Percentiles rank a stretch among this genome's conserved stretches.
Evolutionary conservation across 495 filamentous ascomycete genomes (phyloP).

Genomic region (Hypoxylon lienhwacheense): DNA sequence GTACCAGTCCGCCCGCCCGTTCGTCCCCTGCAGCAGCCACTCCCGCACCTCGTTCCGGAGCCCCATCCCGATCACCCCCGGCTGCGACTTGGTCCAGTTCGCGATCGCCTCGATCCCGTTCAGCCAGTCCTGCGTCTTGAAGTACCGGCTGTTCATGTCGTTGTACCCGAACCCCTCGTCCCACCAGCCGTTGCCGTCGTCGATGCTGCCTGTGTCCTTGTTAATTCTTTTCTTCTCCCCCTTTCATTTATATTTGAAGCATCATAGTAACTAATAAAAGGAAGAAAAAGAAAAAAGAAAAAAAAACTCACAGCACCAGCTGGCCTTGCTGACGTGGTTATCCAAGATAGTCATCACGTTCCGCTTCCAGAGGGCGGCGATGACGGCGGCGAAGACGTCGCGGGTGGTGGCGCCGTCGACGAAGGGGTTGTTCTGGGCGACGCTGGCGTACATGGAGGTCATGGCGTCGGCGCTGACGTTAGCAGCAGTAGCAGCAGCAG

Average conservation of each 20-base stretch:
- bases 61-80: conserved; percentile 50
- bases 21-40: conserved; percentile 45
- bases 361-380: conserved; percentile 45
- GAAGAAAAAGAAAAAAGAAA: not conserved
- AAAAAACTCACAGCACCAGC: conserved; percentile 52
- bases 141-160: conserved; percentile 46
- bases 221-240: not conserved
- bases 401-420: conserved; percentile 39
- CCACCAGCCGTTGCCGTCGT: conserved; percentile 60
- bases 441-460: conserved; percentile 37
- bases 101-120: conserved; percentile 47
- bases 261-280: not conserved
- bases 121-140: conserved; percentile 51
- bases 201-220: conserved; percentile 37
- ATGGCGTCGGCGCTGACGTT: conserved; percentile 39
- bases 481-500: conserved; percentile 40
- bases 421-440: conserved; percentile 49
- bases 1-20: conserved; percentile 51
- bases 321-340: conserved; percentile 54
- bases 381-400: conserved; percentile 44
- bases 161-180: conserved; percentile 49
- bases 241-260: not conserved
- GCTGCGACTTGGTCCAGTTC: conserved; percentile 41
- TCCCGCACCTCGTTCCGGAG: conserved; percentile 56
- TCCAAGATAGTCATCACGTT: conserved; percentile 53